Conservation (phyloP, 1,139 yeast species). For the Chernovozyma sophiae-reginae region DNA sequence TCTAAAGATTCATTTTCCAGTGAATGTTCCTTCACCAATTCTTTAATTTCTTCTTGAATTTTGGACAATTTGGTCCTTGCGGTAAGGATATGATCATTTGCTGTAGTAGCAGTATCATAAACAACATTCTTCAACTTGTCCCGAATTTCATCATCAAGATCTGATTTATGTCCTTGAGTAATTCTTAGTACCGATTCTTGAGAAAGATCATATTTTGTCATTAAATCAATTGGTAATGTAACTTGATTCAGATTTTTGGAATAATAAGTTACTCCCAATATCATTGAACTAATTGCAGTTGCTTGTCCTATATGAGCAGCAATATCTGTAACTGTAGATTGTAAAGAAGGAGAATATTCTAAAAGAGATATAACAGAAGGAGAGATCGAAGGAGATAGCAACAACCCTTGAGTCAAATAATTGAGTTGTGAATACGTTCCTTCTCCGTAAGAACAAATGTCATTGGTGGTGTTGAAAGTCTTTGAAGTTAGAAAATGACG, state of each 20-base stretch:
- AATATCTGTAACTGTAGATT: slow-evolving; percentile 50
- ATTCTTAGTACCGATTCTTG: slow-evolving; percentile 60
- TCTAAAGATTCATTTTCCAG: slow-evolving; percentile 28
- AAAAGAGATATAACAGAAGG: slow-evolving; percentile 52
- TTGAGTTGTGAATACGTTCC: slow-evolving; percentile 74
- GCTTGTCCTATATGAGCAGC: slow-evolving; percentile 86
- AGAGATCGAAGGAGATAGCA: slow-evolving; percentile 56
- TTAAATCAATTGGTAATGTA: slow-evolving; percentile 60
- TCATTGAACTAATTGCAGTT: slow-evolving; percentile 62
- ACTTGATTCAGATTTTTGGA: slow-evolving; percentile 47
- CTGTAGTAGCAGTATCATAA: slow-evolving; percentile 67
- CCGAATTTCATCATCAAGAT: slow-evolving; percentile 22
- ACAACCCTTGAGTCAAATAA: slow-evolving; percentile 60
- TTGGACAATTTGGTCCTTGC: slow-evolving; percentile 53
- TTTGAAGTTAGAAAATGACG: slow-evolving; percentile 44
- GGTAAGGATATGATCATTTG: slow-evolving; percentile 75
- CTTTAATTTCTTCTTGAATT: slow-evolving; percentile 29
- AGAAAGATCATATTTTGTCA: slow-evolving; percentile 52
- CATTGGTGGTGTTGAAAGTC: slow-evolving; percentile 49
- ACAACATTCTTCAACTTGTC: slow-evolving; percentile 54
- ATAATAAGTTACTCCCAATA: slow-evolving; percentile 60
- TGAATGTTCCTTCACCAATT: slow-evolving; percentile 19
- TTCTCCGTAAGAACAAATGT: slow-evolving; percentile 75
- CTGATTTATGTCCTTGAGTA: slow-evolving; percentile 40
- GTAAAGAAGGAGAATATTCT: slow-evolving; percentile 42